Conservation (phyloP, 768 basidiomycete species). For the Hirschioporus abietinus region DNA sequence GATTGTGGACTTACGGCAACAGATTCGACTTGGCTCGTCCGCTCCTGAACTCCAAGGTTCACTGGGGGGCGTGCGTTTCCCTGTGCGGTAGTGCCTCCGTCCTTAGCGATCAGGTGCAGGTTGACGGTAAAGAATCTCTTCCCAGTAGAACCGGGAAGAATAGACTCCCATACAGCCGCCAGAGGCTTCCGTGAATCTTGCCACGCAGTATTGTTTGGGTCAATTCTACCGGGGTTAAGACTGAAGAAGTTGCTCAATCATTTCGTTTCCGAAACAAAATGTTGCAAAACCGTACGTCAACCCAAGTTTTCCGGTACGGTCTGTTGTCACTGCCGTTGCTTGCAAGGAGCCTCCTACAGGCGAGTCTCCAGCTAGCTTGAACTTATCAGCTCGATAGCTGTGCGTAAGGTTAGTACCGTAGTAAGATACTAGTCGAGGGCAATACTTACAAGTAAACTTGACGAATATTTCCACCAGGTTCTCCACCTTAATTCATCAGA, state of each 20-base stretch:
- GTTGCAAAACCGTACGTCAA: constrained; percentile 32
- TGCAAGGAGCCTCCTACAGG: constrained; percentile 45
- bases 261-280: not conserved
- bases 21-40: constrained; percentile 44
- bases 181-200: constrained; percentile 53
- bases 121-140: constrained; percentile 52
- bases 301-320: constrained; percentile 27
- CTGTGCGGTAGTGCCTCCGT: constrained; percentile 47
- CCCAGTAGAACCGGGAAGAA: constrained; percentile 23
- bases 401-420: not conserved
- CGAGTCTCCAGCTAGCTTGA: constrained; percentile 40
- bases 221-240: constrained; percentile 58
- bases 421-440: not conserved
- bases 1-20: constrained; percentile 38
- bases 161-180: constrained; percentile 50
- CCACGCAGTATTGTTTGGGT: constrained; percentile 53
- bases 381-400: constrained; percentile 32
- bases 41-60: constrained; percentile 43
- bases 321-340: constrained; percentile 32
- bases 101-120: constrained; percentile 54
- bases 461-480: constrained; percentile 62
- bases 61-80: constrained; percentile 56
- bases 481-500: constrained; percentile 23
- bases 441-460: constrained; percentile 42
- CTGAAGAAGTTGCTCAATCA: constrained; percentile 25